Evolutionary conservation across 2,329 filamentous ascomycete genomes (phyloP).

Genomic region (Cladorrhinum sp.): DNA sequence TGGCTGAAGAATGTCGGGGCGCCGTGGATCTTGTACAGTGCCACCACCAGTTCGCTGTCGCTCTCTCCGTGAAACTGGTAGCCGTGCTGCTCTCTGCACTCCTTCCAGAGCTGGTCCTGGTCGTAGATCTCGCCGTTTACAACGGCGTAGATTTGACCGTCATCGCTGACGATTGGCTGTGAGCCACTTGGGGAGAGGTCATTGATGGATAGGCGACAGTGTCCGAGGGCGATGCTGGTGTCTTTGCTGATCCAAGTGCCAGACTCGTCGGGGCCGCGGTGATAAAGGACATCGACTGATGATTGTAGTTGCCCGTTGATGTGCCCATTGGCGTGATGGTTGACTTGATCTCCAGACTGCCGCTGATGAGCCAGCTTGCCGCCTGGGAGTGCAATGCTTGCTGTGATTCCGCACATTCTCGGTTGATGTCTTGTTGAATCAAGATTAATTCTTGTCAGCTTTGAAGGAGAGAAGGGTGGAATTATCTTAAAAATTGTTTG

Average conservation of each 20-base stretch:
- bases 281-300: constrained; percentile 24
- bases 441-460: no score
- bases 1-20: constrained; percentile 35
- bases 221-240: constrained; percentile 35
- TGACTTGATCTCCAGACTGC: neutral
- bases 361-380: neutral
- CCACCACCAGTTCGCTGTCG: constrained; percentile 51
- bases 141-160: constrained; percentile 47
- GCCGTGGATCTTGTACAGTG: constrained; percentile 49
- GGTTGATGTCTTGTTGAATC: no score
- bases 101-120: constrained; percentile 41
- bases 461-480: neutral
- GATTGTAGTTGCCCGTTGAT: neutral
- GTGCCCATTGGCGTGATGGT: neutral
- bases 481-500: neutral
- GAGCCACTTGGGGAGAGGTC: constrained; percentile 45
- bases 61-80: constrained; percentile 45
- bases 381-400: neutral
- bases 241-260: constrained; percentile 29
- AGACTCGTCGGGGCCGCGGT: constrained; percentile 31
- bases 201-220: constrained; percentile 51
- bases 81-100: constrained; percentile 32
- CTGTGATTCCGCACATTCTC: neutral
- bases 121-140: constrained; percentile 60
- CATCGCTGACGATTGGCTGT: constrained; percentile 43